Conservation (phyloP, 148 eudicot species). For the Rhododendron mucronatum region DNA sequence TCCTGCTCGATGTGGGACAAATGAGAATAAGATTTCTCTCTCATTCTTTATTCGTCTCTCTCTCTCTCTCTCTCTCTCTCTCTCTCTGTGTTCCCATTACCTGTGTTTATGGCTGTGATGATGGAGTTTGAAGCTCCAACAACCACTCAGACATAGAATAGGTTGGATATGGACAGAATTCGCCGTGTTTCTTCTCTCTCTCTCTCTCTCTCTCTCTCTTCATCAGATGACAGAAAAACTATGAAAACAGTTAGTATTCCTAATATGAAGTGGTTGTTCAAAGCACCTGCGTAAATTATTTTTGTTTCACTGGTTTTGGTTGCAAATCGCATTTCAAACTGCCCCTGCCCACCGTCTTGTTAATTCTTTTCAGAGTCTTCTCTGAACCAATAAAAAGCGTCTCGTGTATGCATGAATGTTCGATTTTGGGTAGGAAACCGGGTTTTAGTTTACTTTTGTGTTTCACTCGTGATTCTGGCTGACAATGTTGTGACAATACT, state of each 20-base stretch:
- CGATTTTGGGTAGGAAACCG: too few species aligned
- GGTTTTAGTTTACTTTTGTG: too few species aligned
- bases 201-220: too few species aligned
- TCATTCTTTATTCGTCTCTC: not conserved
- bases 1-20: not conserved
- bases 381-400: too few species aligned
- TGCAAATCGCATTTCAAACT: not conserved
- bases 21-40: not conserved
- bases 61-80: not conserved
- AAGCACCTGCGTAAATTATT: not conserved
- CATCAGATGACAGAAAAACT: not conserved
- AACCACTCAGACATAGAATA: not conserved
- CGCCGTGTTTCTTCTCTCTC: too few species aligned
- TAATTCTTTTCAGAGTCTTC: not conserved
- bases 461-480: not conserved
- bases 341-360: not conserved
- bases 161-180: not conserved
- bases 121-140: not conserved
- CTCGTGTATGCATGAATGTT: too few species aligned
- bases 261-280: too few species aligned
- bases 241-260: too few species aligned
- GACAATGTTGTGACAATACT: not conserved
- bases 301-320: not conserved
- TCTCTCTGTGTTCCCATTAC: not conserved
- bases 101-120: not conserved